A percentile compares a stretch with the other conserved stretches of the same genome.
phyloP scores from a whole-genome alignment of 176 grass and related monocot species.

The Elymus sibiricus region DNA sequence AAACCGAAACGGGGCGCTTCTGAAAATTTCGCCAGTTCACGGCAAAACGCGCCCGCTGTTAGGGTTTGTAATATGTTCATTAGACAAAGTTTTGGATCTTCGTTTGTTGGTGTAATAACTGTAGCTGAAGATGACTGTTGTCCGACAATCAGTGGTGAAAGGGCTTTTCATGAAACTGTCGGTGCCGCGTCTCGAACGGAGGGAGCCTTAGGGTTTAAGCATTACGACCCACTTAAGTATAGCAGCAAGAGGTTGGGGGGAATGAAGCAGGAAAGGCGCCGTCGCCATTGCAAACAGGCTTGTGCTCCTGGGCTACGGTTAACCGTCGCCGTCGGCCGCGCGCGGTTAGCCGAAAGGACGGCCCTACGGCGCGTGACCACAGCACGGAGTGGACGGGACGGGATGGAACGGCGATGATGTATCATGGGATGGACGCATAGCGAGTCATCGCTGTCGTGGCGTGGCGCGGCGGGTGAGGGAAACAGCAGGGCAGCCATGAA shows the following conservation, averaged over 20 bases:
- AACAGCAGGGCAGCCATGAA: background rate
- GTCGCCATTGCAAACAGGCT: background rate
- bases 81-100: too few relatives aligned
- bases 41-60: background rate
- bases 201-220: background rate
- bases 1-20: background rate
- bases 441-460: background rate
- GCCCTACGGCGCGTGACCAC: background rate
- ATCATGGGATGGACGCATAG: background rate
- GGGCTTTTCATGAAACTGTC: background rate
- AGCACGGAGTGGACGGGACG: background rate
- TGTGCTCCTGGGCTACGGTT: background rate
- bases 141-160: background rate
- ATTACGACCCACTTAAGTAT: background rate
- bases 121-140: background rate
- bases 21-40: background rate
- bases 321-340: background rate
- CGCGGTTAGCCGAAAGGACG: background rate
- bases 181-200: background rate
- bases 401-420: background rate
- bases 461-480: background rate
- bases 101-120: background rate
- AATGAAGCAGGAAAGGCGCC: background rate
- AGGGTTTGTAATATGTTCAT: background rate
- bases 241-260: background rate